A percentile compares a stretch with the other conserved stretches of the same genome.
Conservation (phyloP, 1,284 basidiomycete species). For the Ceraceosorus bombacis region DNA sequence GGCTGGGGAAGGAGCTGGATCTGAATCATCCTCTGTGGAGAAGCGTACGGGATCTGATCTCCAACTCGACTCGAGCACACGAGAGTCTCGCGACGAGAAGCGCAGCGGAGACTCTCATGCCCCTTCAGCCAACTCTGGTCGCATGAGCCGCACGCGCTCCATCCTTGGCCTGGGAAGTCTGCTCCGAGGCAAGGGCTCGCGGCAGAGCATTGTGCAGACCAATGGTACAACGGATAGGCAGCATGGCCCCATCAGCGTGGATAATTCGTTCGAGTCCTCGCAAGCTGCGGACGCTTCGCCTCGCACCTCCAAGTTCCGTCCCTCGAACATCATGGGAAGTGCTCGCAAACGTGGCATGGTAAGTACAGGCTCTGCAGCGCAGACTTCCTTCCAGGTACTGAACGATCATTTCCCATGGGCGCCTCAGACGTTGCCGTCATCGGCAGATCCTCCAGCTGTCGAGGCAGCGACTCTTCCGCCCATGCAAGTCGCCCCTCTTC, state of each 20-base stretch:
- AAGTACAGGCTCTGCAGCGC: conserved; percentile 16
- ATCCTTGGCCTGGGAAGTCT: conserved; percentile 28
- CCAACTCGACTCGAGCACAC: no score
- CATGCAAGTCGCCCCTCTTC: conserved; percentile 75
- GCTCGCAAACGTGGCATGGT: conserved; percentile 75
- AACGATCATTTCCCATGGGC: not conserved
- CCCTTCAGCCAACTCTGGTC: conserved; percentile 12
- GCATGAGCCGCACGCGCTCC: conserved; percentile 32
- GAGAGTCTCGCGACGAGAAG: not conserved
- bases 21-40: no score
- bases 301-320: conserved; percentile 1
- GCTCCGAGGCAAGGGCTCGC: conserved; percentile 6
- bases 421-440: conserved; percentile 70
- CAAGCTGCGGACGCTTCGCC: not conserved
- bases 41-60: no score
- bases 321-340: conserved; percentile 66
- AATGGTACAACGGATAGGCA: no score
- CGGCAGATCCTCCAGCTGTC: conserved; percentile 62
- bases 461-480: conserved; percentile 62
- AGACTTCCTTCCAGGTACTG: conserved; percentile 10
- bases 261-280: not conserved
- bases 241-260: not conserved
- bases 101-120: conserved; percentile 6
- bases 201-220: conserved; percentile 4
- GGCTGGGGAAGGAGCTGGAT: no score